Percentiles rank a stretch among this genome's conserved stretches.
Conservation (phyloP, 345 rosid genomes). For the Hibiscus mutabilis region DNA sequence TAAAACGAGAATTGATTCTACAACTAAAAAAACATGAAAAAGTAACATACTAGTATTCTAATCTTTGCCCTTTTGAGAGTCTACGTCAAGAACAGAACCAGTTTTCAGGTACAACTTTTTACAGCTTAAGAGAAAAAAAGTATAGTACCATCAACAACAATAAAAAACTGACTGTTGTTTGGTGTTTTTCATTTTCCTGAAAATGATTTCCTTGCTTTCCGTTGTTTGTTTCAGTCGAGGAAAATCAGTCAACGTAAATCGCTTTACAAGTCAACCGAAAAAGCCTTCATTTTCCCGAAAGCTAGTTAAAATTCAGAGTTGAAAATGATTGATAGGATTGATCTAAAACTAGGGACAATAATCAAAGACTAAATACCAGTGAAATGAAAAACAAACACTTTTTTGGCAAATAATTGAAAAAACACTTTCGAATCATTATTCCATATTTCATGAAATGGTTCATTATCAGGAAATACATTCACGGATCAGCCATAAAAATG, state of each 20-base stretch:
- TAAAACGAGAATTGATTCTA: not conserved
- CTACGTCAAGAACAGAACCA: conserved; percentile 6
- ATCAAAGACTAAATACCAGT: not conserved
- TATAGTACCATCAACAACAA: not conserved
- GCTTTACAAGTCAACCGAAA: too few relatives aligned
- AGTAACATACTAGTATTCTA: not conserved
- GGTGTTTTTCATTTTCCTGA: too few relatives aligned
- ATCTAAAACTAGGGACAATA: not conserved
- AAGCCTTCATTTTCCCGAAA: too few relatives aligned
- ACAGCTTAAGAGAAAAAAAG: not conserved
- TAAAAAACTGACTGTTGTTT: too few relatives aligned
- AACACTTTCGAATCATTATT: not conserved
- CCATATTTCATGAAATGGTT: not conserved
- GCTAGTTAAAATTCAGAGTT: not conserved
- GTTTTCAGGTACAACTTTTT: not conserved
- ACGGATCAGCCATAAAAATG: not conserved
- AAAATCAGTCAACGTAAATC: too few relatives aligned
- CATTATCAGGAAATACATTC: not conserved
- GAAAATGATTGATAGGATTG: not conserved
- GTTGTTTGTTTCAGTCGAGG: too few relatives aligned
- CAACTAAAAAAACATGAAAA: not conserved
- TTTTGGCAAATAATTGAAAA: too few relatives aligned
- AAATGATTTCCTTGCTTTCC: too few relatives aligned
- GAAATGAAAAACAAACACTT: not conserved
- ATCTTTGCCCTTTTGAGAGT: not conserved